Evolutionary conservation across 331 rosid species (phyloP).

Genomic region (Arachis monticola): DNA sequence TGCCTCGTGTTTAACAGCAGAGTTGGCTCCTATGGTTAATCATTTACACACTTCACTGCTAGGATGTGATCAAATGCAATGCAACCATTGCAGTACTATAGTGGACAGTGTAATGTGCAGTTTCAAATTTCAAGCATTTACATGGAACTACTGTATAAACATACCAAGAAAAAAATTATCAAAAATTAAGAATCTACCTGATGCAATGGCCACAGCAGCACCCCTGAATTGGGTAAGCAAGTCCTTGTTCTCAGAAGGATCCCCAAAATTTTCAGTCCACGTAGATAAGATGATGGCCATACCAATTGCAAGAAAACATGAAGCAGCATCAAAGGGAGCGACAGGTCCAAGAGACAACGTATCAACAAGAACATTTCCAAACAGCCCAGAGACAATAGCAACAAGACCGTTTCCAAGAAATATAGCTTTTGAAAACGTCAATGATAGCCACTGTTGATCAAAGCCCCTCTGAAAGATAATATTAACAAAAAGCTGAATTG

Average conservation of each 20-base stretch:
- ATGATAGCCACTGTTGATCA: conserved; percentile 95
- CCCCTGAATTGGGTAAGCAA: conserved; percentile 87
- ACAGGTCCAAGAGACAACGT: conserved; percentile 91
- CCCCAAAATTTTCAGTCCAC: conserved; percentile 97
- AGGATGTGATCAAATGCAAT: conserved; percentile 2
- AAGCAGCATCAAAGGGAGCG: conserved; percentile 98
- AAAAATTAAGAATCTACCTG: conserved; percentile 63
- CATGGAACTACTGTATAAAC: conserved; percentile 26
- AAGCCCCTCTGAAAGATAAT: conserved; percentile 76
- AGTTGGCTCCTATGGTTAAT: conserved; percentile 7
- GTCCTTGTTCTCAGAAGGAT: conserved; percentile 88
- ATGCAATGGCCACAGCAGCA: conserved; percentile 98
- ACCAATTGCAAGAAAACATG: conserved; percentile 93
- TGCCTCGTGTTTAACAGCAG: conserved; percentile 2
- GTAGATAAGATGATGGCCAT: conserved; percentile 81
- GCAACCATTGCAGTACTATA: conserved; percentile 21
- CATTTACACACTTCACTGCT: conserved; percentile 19
- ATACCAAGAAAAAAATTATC: conserved; percentile 20
- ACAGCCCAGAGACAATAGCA: conserved; percentile 90
- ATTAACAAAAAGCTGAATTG: conserved; percentile 13
- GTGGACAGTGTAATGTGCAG: conserved; percentile 1
- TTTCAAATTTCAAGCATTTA: conserved; percentile 26
- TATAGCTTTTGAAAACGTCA: conserved; percentile 95
- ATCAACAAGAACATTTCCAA: conserved; percentile 91
- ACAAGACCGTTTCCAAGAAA: conserved; percentile 98